Conservation (phyloP, 345 rosid species). For the Luvunga scandens region DNA sequence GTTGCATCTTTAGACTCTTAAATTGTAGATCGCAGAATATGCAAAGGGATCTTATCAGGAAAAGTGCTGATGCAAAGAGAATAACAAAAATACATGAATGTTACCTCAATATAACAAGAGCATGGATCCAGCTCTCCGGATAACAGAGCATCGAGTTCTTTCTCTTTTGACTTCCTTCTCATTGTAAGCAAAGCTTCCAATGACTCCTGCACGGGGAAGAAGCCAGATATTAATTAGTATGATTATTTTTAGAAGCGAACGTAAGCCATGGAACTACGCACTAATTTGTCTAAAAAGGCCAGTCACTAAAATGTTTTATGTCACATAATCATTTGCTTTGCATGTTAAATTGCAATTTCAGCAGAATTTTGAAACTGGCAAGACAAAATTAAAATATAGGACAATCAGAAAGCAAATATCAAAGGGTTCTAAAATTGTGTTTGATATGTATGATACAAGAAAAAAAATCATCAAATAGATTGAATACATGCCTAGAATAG, state of each 20-base stretch:
- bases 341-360: background rate
- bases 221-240: background rate
- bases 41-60: conserved; percentile 1
- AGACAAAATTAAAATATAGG: background rate
- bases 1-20: background rate
- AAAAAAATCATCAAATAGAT: conserved; percentile 19
- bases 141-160: conserved; percentile 88
- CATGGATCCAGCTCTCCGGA: conserved; percentile 76
- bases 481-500: conserved; percentile 67
- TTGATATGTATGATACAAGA: background rate
- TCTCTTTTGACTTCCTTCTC: conserved; percentile 81
- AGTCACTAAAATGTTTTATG: background rate
- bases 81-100: background rate
- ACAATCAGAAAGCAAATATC: background rate
- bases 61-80: conserved; percentile 9
- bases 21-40: background rate
- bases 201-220: conserved; percentile 52
- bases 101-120: conserved; percentile 85
- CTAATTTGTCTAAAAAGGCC: background rate
- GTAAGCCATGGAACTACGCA: background rate
- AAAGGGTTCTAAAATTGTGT: background rate
- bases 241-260: background rate
- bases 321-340: background rate
- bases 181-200: conserved; percentile 60
- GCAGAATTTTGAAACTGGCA: background rate